phyloP scores from a whole-genome alignment of 257 asterid species.

The Solanum verrucosum region DNA sequence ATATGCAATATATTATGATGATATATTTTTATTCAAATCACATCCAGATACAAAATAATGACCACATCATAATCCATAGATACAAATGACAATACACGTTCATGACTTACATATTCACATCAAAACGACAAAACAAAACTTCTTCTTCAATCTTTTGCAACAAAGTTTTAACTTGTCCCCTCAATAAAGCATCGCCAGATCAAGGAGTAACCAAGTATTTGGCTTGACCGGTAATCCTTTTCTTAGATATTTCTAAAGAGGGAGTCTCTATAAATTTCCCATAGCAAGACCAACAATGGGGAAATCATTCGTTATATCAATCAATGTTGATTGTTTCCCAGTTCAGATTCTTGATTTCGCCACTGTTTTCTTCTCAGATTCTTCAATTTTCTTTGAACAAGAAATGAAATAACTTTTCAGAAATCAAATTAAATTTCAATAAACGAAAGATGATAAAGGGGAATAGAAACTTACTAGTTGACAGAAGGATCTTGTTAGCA shows the following conservation, averaged over 20 bases:
- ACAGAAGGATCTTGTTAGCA: constrained; percentile 1
- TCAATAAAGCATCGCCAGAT: constrained; percentile 79
- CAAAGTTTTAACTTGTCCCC: constrained; percentile 80
- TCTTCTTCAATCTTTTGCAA: constrained; percentile 90
- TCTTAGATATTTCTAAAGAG: constrained; percentile 24
- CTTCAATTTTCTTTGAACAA: constrained; percentile 47
- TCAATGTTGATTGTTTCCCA: constrained; percentile 49
- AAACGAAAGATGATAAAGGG: not conserved
- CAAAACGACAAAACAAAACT: constrained; percentile 1
- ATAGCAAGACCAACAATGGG: constrained; percentile 87
- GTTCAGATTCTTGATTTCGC: constrained; percentile 30
- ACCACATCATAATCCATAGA: too few relatives aligned
- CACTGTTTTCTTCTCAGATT: constrained; percentile 19
- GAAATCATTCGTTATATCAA: constrained; percentile 85
- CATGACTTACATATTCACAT: too few relatives aligned
- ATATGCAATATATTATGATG: too few relatives aligned
- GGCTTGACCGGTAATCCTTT: not conserved
- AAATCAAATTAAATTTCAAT: not conserved
- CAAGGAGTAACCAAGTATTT: constrained; percentile 40
- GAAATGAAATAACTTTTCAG: not conserved
- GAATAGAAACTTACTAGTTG: constrained; percentile 14
- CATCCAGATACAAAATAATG: too few relatives aligned
- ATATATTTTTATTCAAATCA: too few relatives aligned
- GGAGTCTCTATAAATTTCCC: constrained; percentile 52
- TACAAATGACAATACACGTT: too few relatives aligned